A percentile compares a stretch with the other conserved stretches of the same genome.
Conservation (phyloP, 495 filamentous ascomycete species). For the Daldinia concentrica region DNA sequence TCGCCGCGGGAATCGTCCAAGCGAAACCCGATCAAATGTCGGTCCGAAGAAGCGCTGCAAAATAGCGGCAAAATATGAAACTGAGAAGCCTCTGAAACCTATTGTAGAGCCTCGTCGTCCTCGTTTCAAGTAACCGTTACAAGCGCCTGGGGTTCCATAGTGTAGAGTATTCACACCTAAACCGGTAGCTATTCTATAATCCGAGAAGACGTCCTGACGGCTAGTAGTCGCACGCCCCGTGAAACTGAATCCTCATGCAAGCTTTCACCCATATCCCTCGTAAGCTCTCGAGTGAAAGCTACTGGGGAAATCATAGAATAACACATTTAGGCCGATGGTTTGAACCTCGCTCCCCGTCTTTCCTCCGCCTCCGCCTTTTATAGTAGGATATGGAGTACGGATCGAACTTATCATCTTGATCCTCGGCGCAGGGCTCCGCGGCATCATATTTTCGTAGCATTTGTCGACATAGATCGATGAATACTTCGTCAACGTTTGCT, state of each 20-base stretch:
- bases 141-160: not conserved
- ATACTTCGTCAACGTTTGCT: constrained; percentile 95
- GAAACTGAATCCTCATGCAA: not conserved
- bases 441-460: constrained; percentile 79
- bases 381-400: constrained; percentile 47
- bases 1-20: constrained; percentile 13
- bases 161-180: not conserved
- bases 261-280: not conserved
- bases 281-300: not conserved
- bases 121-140: not conserved
- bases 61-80: constrained; percentile 12
- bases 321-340: constrained; percentile 45
- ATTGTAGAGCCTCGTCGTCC: not conserved
- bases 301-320: constrained; percentile 39
- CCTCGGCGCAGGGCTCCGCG: constrained; percentile 53
- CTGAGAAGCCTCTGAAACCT: not conserved
- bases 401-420: constrained; percentile 50
- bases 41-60: constrained; percentile 3
- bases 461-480: constrained; percentile 90
- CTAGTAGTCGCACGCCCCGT: not conserved
- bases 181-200: not conserved
- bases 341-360: constrained; percentile 33
- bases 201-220: not conserved
- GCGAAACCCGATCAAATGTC: constrained; percentile 3
- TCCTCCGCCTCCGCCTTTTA: constrained; percentile 43